phyloP scores from a whole-genome alignment of 148 eudicot genomes.

The Vaccinium macrocarpon region DNA sequence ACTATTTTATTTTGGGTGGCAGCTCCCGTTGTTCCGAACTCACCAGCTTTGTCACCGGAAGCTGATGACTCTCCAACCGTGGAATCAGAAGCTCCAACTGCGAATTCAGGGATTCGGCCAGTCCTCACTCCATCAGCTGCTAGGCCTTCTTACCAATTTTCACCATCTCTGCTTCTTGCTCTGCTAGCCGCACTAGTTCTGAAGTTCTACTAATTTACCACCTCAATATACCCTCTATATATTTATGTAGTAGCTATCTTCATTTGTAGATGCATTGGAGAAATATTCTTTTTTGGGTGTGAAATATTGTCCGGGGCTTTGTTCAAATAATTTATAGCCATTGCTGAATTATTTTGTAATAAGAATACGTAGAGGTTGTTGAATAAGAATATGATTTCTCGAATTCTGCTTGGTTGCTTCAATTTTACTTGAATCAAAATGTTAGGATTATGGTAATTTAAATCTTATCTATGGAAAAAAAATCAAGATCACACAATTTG shows the following conservation, averaged over 20 bases:
- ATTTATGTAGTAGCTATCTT: neutral
- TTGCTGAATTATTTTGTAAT: slow-evolving; percentile 6
- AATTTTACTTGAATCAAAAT: neutral
- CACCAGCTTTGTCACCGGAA: slow-evolving; percentile 52
- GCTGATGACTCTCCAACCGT: slow-evolving; percentile 34
- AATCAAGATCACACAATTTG: neutral
- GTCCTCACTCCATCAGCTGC: slow-evolving; percentile 47
- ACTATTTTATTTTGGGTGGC: slow-evolving; percentile 18
- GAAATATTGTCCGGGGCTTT: neutral
- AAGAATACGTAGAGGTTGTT: neutral
- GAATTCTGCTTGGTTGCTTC: neutral
- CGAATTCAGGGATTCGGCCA: slow-evolving; percentile 39
- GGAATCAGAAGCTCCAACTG: slow-evolving; percentile 36
- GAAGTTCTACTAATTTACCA: slow-evolving; percentile 25
- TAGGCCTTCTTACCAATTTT: slow-evolving; percentile 25
- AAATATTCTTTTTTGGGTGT: slow-evolving; percentile 5
- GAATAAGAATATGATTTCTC: neutral
- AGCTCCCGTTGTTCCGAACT: slow-evolving; percentile 29
- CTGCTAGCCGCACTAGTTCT: slow-evolving; percentile 30
- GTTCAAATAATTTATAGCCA: neutral
- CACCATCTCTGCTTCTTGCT: slow-evolving; percentile 33
- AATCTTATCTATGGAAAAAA: neutral
- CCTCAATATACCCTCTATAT: neutral
- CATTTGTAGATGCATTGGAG: neutral
- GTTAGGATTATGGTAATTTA: neutral